Base-by-base conservation (phyloP, 495 filamentous ascomycete species). In the Penicillium alfredii region DNA sequence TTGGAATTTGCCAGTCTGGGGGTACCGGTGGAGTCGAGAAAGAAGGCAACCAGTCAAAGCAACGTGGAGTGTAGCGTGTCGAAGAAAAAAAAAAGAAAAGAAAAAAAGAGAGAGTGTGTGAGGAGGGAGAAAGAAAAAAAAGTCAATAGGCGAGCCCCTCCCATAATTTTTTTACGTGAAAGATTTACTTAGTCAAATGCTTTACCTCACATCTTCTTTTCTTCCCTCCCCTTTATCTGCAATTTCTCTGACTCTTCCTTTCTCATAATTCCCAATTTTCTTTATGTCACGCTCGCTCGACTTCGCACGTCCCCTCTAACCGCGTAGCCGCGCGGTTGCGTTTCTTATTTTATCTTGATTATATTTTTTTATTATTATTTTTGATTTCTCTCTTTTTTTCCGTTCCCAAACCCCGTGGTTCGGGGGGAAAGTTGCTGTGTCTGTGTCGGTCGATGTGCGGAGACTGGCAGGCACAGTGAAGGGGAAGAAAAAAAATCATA, bases 111-210 rank as follows among this genome's bases (percentile, higher is more conserved):
- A n/a, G n/a, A n/a, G n/a, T n/a, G n/a, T n/a, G n/a, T n/a, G n/a
- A 33, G 33, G 18, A 32, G 12, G 9, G 13, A 42, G 38, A 33
- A 22, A 33, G 30, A 34, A 41, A 38, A 13, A 48, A 44, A 51
- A 43, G 15, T 21, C 26, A 43, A 38, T 42, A 42, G 30, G 39
- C 36, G 34, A 38, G 35, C 42, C 48, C 47, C 48, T 47, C 47
- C 23, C 31, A 32, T 30, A 35, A 27, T 36, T 23, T 38, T 57
- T 56, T 48, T 48, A 49, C 35, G 33, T 58, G n/a, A n/a, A n/a
- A n/a, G n/a, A n/a, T n/a, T n/a, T n/a, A n/a, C n/a, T 70, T 71
- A 67, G 55, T 61, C 58, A 68, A 71, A 63, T 44, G 48, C 56
- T 66, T 69, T 64, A 69, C 65, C 58, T 62, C 64, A 63, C 45